These are phyloP conservation scores for Talaromyces verruculosus DNA, from an alignment of 2,329 filamentous ascomycete species.

Conservation along the genomic window DNA sequence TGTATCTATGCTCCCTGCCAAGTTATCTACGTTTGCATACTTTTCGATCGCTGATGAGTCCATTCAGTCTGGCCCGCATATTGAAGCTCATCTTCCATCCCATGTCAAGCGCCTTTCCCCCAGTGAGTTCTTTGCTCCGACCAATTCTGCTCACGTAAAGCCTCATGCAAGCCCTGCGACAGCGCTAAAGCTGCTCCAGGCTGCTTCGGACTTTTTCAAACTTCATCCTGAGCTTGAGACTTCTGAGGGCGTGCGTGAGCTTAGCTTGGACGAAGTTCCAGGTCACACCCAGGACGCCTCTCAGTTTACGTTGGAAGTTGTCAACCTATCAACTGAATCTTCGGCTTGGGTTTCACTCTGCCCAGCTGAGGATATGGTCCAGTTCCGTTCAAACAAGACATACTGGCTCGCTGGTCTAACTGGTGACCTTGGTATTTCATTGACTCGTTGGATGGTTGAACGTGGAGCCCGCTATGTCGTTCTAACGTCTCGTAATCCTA, in stretches of 20 bases:
- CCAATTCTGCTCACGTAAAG: not conserved
- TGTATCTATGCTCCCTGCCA: not conserved
- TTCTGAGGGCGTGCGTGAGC: not conserved
- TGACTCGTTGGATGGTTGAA: slow-evolving; percentile 51
- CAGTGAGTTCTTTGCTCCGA: not conserved
- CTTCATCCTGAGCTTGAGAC: not conserved
- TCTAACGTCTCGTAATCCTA: slow-evolving; percentile 52
- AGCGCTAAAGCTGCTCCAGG: not conserved
- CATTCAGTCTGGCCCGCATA: slow-evolving; percentile 4
- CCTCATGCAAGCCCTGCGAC: not conserved
- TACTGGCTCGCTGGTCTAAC: slow-evolving; percentile 61
- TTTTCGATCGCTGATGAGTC: slow-evolving; percentile 4
- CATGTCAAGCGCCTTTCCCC: slow-evolving; percentile 2
- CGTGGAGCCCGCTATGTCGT: slow-evolving; percentile 55
- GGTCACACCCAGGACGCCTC: not conserved
- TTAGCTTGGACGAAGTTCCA: slow-evolving; percentile 4
- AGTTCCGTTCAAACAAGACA: slow-evolving; percentile 26
- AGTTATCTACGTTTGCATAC: slow-evolving; percentile 5
- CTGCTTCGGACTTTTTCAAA: not conserved
- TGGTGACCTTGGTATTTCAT: slow-evolving; percentile 57
- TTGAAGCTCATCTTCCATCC: not conserved
- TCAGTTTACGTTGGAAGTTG: not conserved
- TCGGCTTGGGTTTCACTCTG: slow-evolving; percentile 1
- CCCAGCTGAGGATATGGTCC: slow-evolving; percentile 6
- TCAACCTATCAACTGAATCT: not conserved